Base-by-base conservation (phyloP, 257 asterid species). In the Apocynum venetum region DNA sequence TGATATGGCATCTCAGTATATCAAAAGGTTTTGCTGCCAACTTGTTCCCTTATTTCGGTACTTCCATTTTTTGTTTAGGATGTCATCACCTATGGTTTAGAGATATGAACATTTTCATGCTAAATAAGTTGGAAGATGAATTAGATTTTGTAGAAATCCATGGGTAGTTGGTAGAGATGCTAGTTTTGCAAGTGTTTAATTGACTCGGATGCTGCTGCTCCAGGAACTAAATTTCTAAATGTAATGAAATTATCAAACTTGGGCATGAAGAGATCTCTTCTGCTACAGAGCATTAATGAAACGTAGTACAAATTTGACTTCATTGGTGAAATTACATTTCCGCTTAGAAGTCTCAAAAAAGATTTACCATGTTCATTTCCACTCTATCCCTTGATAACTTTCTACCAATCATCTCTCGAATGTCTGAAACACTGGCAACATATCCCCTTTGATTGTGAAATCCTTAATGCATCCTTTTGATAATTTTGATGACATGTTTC, bases 401-500 rank as follows among this genome's bases (percentile, higher is more conserved):
- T 63, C 36, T 71, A 8, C 25, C 51, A 57, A 55, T 74, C 41
- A 53, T 43, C 2, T 20, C 69, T 44, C 9, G 59, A 68, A 12
- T 47, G 6, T 64, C 9, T 49, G 38, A 47, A 31, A 75, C 1
- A 3, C 44, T 71, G 47, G 51, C 49, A 6, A 70, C 11, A 43
- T 53, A 14, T 68, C 75, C 36, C 52, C n/a, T 69, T 60, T 25
- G 31, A 25, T 25, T 25, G 31, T 25, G 71, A 17, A 83, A 17
- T 68, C 6, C 40, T 48, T 73, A 67, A 15, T 56, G 72, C 68
- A 53, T 75, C n/a, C 38, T 9, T 74, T 46, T 74, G 77, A 53
- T 70, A 68, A 70, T 80, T 71, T 7, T 63, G 77, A 70, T 67
- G 63, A 5, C 48, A 35, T 41, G 38, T 59, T 66, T 49, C 57